Evolutionary conservation across 2,329 filamentous ascomycete species (phyloP).

Genomic region (Colletotrichum abscissum): DNA sequence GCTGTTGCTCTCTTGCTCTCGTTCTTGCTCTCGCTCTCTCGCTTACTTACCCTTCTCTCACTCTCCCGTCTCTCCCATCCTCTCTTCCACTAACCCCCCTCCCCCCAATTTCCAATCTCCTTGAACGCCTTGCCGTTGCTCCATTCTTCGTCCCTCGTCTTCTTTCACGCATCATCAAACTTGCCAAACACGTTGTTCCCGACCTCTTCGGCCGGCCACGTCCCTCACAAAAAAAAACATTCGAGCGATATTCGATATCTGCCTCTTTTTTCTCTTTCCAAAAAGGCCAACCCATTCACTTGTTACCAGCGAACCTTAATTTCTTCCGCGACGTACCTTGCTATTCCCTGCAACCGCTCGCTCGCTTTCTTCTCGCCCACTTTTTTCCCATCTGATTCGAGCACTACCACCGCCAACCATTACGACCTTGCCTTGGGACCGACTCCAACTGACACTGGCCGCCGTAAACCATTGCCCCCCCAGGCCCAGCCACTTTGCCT

Average conservation of each 20-base stretch:
- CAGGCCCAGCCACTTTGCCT: slow-evolving; percentile 33
- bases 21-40: background rate
- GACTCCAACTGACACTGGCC: background rate
- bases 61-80: background rate
- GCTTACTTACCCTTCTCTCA: background rate
- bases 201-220: slow-evolving; percentile 6
- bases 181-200: background rate
- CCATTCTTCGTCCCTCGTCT: background rate
- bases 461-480: slow-evolving; percentile 11
- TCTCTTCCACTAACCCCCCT: background rate
- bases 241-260: slow-evolving; percentile 22
- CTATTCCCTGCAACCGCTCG: slow-evolving; percentile 29
- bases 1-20: background rate
- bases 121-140: slow-evolving; percentile 6
- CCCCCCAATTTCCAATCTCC: background rate
- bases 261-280: background rate
- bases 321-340: slow-evolving; percentile 13
- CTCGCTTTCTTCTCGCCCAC: slow-evolving; percentile 21
- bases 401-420: slow-evolving; percentile 10
- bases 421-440: slow-evolving; percentile 11
- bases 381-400: slow-evolving; percentile 32
- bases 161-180: slow-evolving; percentile 7
- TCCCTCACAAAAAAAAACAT: background rate
- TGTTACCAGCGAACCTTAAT: slow-evolving; percentile 28
- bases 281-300: slow-evolving; percentile 22